Conservation (phyloP, 805 yeast genomes). For the Saturnispora quitensis region DNA sequence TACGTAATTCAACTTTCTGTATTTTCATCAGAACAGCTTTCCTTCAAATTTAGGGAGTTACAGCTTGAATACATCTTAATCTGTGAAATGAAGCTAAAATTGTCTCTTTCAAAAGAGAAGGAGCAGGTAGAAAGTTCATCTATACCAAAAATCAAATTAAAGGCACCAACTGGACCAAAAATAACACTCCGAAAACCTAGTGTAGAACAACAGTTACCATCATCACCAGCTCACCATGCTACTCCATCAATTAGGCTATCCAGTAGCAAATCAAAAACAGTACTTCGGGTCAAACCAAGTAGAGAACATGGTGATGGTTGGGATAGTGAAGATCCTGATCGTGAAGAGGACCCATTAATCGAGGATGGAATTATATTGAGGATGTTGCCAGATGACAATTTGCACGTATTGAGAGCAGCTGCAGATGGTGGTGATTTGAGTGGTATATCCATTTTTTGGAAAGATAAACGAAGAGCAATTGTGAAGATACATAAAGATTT, state of each 20-base stretch:
- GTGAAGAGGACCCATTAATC: conserved; percentile 87
- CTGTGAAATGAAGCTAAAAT: conserved; percentile 4
- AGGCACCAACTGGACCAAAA: conserved; percentile 23
- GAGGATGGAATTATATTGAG: conserved; percentile 82
- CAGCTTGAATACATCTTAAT: background rate
- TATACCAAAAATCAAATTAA: conserved; percentile 13
- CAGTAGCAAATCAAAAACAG: conserved; percentile 31
- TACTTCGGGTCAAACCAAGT: conserved; percentile 42
- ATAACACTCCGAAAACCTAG: conserved; percentile 60
- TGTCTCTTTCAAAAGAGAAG: background rate
- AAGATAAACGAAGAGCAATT: conserved; percentile 71
- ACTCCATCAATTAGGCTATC: conserved; percentile 20
- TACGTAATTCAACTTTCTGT: background rate
- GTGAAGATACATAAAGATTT: conserved; percentile 58
- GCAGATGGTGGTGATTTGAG: conserved; percentile 68
- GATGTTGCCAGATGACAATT: conserved; percentile 55
- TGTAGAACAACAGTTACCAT: conserved; percentile 22
- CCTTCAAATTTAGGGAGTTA: background rate
- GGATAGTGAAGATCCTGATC: conserved; percentile 92
- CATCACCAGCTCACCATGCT: background rate
- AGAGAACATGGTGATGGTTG: conserved; percentile 91
- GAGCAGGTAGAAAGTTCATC: background rate
- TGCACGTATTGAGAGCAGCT: conserved; percentile 67
- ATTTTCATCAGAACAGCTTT: background rate
- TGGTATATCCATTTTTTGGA: conserved; percentile 71